Evolutionary conservation across 441 rosid species (phyloP).

Genomic region (Populus hybrid): DNA sequence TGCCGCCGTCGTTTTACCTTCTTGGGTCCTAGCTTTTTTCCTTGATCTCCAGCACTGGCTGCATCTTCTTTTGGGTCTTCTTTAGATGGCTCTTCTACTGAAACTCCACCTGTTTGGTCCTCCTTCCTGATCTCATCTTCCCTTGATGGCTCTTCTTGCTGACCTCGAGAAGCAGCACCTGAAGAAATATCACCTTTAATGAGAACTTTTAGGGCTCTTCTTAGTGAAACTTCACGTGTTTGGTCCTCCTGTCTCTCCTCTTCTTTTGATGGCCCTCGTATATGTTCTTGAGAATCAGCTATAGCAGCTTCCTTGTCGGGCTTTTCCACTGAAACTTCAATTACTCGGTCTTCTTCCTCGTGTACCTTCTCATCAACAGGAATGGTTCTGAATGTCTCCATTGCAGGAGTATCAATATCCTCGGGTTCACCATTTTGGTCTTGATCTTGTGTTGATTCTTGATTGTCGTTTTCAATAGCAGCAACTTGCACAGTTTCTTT

Average conservation of each 20-base stretch:
- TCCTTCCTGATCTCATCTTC: slow-evolving; percentile 5
- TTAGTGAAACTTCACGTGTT: not conserved
- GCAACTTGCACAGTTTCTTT: no score
- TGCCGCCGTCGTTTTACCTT: not conserved
- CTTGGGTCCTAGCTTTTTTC: not conserved
- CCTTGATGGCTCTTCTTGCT: not conserved
- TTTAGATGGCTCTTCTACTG: not conserved
- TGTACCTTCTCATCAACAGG: slow-evolving; percentile 2
- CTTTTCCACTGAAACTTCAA: not conserved
- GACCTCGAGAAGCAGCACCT: not conserved
- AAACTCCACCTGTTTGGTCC: slow-evolving; percentile 3
- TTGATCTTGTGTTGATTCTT: no score
- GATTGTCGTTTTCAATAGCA: no score
- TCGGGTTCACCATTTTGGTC: no score
- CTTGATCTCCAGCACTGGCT: not conserved
- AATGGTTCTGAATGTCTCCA: not conserved
- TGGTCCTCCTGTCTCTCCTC: not conserved
- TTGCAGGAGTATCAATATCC: no score
- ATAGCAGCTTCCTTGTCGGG: not conserved
- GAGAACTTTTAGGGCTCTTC: not conserved
- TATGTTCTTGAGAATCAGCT: not conserved
- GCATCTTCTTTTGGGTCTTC: not conserved
- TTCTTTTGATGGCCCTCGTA: slow-evolving; percentile 1
- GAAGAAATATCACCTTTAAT: not conserved
- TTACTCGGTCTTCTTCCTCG: not conserved